phyloP scores from a whole-genome alignment of 2,329 filamentous ascomycete species.

The Colletotrichum trifolii region DNA sequence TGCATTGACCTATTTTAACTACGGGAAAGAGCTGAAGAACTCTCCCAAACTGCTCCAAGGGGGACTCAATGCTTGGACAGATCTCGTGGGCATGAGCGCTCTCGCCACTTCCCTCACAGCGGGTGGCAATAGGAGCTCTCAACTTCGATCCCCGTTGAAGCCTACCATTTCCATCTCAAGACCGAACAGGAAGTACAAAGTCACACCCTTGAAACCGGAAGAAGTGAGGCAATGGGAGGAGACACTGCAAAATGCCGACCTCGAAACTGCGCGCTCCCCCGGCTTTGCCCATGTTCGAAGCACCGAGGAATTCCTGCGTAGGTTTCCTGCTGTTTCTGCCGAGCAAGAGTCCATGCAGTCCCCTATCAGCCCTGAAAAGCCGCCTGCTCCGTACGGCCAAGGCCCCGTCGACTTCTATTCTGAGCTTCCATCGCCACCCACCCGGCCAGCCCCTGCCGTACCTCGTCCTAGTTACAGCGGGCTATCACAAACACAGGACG shows the following conservation, averaged over 20 bases:
- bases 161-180: constrained; percentile 35
- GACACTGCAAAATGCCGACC: constrained; percentile 74
- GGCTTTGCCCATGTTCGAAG: constrained; percentile 69
- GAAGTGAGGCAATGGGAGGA: constrained; percentile 87
- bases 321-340: constrained; percentile 78
- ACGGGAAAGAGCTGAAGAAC: constrained; percentile 77
- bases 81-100: constrained; percentile 79
- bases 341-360: constrained; percentile 71
- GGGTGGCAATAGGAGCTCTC: constrained; percentile 33
- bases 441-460: constrained; percentile 74
- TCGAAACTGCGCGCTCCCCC: constrained; percentile 59
- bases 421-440: constrained; percentile 67
- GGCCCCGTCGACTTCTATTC: constrained; percentile 52
- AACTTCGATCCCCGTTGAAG: constrained; percentile 28
- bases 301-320: constrained; percentile 85
- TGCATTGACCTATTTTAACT: constrained; percentile 86
- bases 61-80: constrained; percentile 87
- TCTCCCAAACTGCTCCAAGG: constrained; percentile 83
- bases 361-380: constrained; percentile 39
- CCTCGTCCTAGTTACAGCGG: constrained; percentile 84
- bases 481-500: constrained; percentile 52
- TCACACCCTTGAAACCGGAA: constrained; percentile 79
- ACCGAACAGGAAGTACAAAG: constrained; percentile 57
- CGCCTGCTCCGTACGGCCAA: constrained; percentile 28
- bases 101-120: constrained; percentile 55